These are phyloP conservation scores for Wickerhamiella spandovensis DNA, from an alignment of 805 yeast genomes.

Conservation along the genomic window DNA sequence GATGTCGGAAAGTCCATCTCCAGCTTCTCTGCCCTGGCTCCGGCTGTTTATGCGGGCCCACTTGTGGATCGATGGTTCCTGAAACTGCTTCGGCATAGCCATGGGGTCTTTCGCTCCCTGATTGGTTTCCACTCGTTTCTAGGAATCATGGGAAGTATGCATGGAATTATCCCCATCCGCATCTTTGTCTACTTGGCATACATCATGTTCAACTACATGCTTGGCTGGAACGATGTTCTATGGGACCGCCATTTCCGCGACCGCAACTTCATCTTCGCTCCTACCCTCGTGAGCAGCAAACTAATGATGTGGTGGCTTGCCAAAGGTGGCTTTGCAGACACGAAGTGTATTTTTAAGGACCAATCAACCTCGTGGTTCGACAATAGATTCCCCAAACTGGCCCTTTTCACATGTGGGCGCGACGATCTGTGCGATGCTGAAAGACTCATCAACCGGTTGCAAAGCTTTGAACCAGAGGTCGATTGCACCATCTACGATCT, in stretches of 20 bases:
- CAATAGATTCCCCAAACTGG: slow-evolving; percentile 40
- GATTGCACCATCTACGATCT: slow-evolving; percentile 30
- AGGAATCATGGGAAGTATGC: slow-evolving; percentile 54
- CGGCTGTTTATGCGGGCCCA: slow-evolving; percentile 83
- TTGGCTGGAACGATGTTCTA: slow-evolving; percentile 71
- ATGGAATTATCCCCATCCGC: slow-evolving; percentile 37
- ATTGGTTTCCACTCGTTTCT: slow-evolving; percentile 74
- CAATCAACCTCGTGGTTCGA: slow-evolving; percentile 30
- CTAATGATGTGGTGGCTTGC: slow-evolving; percentile 92
- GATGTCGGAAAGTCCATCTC: slow-evolving; percentile 42
- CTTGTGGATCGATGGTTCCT: slow-evolving; percentile 40
- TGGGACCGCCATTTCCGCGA: slow-evolving; percentile 61
- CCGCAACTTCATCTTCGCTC: slow-evolving; percentile 74
- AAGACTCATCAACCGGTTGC: slow-evolving; percentile 50
- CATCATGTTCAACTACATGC: slow-evolving; percentile 71
- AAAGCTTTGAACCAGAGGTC: slow-evolving; percentile 16
- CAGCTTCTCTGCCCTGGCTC: slow-evolving; percentile 66
- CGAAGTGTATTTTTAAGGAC: slow-evolving; percentile 42
- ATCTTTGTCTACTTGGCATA: slow-evolving; percentile 56
- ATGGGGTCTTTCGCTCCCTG: slow-evolving; percentile 24
- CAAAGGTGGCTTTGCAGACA: slow-evolving; percentile 34
- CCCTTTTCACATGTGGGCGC: slow-evolving; percentile 54
- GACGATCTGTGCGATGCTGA: slow-evolving; percentile 73
- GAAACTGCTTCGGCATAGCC: slow-evolving; percentile 19
- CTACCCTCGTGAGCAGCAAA: slow-evolving; percentile 65